A percentile compares a stretch with the other conserved stretches of the same genome.
These are phyloP conservation scores for Melanogaster broomeanus DNA, from an alignment of 768 basidiomycete genomes.

Conservation along the genomic window DNA sequence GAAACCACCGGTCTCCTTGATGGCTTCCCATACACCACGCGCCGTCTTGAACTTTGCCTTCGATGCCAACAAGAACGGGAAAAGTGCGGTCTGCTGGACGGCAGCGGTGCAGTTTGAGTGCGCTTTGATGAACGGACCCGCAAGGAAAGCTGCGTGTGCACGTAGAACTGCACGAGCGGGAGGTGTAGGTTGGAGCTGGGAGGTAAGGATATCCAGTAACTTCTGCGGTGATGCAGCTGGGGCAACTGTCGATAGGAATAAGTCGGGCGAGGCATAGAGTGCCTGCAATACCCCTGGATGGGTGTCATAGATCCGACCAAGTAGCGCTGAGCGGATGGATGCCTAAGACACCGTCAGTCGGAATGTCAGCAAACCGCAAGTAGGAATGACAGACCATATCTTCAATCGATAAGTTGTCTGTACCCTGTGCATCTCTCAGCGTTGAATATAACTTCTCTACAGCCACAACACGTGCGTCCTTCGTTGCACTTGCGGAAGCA, in stretches of 20 bases:
- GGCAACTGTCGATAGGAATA: conserved; percentile 41
- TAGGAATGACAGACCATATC: conserved; percentile 34
- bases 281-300: conserved; percentile 60
- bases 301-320: conserved; percentile 70
- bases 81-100: conserved; percentile 56
- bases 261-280: conserved; percentile 57
- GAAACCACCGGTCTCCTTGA: conserved; percentile 40
- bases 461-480: conserved; percentile 57
- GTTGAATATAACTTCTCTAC: conserved; percentile 56
- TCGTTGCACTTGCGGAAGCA: conserved; percentile 63
- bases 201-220: conserved; percentile 23
- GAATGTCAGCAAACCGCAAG: neutral
- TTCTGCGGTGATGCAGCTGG: conserved; percentile 19
- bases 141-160: conserved; percentile 59
- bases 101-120: conserved; percentile 31
- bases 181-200: conserved; percentile 36
- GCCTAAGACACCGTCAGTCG: conserved; percentile 37
- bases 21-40: conserved; percentile 69
- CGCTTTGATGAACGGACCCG: conserved; percentile 40
- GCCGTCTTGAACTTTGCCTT: conserved; percentile 69
- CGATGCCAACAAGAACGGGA: conserved; percentile 75
- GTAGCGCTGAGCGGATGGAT: conserved; percentile 61
- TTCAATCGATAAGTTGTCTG: conserved; percentile 24
- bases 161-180: conserved; percentile 54
- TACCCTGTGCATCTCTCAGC: conserved; percentile 19